A percentile compares a stretch with the other conserved stretches of the same genome.
phyloP scores from a whole-genome alignment of 768 basidiomycete genomes.

The Hortiboletus flavorubellus region DNA sequence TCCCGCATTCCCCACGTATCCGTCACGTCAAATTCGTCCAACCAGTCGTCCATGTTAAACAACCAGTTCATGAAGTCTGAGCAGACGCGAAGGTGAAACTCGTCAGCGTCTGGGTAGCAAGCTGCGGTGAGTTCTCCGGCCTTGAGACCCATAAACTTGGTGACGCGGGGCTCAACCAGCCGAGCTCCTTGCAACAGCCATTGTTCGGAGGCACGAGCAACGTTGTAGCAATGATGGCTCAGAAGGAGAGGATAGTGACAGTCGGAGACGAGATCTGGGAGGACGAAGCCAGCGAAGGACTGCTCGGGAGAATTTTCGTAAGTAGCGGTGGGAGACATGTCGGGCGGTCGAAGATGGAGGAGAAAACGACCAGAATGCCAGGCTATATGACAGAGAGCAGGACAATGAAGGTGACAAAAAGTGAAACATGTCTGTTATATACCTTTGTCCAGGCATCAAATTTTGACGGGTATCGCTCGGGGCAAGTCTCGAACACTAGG shows the following conservation, averaged over 20 bases:
- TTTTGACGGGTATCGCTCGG: not conserved
- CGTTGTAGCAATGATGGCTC: conserved; percentile 31
- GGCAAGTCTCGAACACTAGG: not conserved
- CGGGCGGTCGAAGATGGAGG: not conserved
- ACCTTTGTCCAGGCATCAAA: conserved; percentile 14
- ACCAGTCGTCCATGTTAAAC: conserved; percentile 42
- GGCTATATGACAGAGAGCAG: conserved; percentile 14
- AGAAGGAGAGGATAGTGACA: conserved; percentile 37
- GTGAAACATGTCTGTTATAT: conserved; percentile 29
- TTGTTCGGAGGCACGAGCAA: conserved; percentile 36
- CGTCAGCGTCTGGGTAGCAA: conserved; percentile 57
- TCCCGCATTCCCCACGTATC: conserved; percentile 31
- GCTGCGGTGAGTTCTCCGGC: conserved; percentile 64
- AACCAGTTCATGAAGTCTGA: conserved; percentile 61
- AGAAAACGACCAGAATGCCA: not conserved
- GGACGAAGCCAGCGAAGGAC: conserved; percentile 27
- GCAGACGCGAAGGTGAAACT: conserved; percentile 58
- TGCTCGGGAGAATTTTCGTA: conserved; percentile 9
- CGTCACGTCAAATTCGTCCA: conserved; percentile 37
- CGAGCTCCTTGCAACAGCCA: conserved; percentile 32
- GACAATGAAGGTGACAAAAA: conserved; percentile 15
- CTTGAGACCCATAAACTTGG: conserved; percentile 53
- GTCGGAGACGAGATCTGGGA: conserved; percentile 41
- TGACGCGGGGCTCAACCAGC: conserved; percentile 30
- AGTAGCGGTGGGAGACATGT: conserved; percentile 28